Conservation (phyloP, 768 basidiomycete species). For the Mycena filopes region DNA sequence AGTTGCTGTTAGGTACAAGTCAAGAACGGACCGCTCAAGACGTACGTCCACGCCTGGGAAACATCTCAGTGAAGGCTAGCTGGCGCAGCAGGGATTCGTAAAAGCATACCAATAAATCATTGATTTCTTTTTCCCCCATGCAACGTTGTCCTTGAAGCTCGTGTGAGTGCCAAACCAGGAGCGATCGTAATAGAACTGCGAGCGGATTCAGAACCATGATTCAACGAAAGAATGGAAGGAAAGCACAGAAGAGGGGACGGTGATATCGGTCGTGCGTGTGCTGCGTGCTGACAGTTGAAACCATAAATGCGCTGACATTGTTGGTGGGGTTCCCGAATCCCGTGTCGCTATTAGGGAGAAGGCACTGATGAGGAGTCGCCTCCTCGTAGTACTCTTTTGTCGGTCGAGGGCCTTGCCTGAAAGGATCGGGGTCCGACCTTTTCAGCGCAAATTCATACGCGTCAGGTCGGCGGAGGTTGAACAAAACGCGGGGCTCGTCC, state of each 20-base stretch:
- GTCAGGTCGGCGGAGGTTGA: conserved; percentile 2
- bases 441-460: conserved; percentile 1
- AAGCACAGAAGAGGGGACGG: background rate
- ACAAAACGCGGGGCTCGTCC: background rate
- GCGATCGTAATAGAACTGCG: conserved; percentile 2
- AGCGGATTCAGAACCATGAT: background rate
- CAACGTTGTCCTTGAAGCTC: background rate
- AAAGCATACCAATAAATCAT: background rate
- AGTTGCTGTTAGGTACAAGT: background rate
- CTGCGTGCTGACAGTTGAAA: conserved; percentile 3
- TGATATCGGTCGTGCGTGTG: conserved; percentile 9
- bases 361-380: background rate
- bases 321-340: conserved; percentile 2
- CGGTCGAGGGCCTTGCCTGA: conserved; percentile 2
- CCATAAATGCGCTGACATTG: background rate
- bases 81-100: background rate
- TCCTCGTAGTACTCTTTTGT: conserved; percentile 5
- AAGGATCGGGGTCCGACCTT: background rate
- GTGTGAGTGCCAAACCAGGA: background rate
- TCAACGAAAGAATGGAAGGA: background rate
- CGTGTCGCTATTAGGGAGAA: background rate
- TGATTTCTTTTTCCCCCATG: conserved; percentile 1
- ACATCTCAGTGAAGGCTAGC: background rate
- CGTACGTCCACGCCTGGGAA: conserved; percentile 5
- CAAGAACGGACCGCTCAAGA: background rate